Evolutionary conservation across 2,329 filamentous ascomycete genomes (phyloP).

Genomic region (Fusarium austroafricanum): DNA sequence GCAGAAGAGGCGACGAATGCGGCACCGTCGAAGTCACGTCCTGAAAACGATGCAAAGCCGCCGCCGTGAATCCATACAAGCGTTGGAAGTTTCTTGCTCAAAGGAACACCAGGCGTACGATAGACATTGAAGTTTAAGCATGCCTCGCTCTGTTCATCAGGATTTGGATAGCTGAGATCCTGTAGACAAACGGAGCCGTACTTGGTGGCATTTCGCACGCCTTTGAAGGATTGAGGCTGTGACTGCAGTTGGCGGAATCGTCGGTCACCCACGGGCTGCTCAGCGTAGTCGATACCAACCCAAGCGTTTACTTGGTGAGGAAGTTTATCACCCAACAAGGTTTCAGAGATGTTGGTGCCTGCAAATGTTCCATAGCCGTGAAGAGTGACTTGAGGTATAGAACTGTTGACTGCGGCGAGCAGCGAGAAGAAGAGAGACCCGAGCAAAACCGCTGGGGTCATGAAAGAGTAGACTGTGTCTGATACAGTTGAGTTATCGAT

Average conservation of each 20-base stretch:
- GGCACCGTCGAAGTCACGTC: constrained; percentile 1
- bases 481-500: not conserved
- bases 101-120: not conserved
- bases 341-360: not conserved
- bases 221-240: not conserved
- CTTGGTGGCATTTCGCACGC: constrained; percentile 1
- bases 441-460: not conserved
- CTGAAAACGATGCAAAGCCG: constrained; percentile 15
- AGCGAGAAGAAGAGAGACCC: not conserved
- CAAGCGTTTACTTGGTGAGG: not conserved
- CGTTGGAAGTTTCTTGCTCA: not conserved
- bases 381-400: constrained; percentile 1
- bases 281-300: constrained; percentile 9
- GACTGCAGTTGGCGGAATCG: not conserved
- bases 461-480: not conserved
- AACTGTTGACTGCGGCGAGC: not conserved
- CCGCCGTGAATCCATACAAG: constrained; percentile 14
- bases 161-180: constrained; percentile 4
- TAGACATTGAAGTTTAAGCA: constrained; percentile 13
- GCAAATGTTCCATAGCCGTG: constrained; percentile 6
- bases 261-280: constrained; percentile 2
- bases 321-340: not conserved
- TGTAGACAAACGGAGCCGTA: constrained; percentile 7
- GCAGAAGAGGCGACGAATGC: constrained; percentile 6
- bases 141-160: constrained; percentile 4